These are phyloP conservation scores for Raphanus hybrid DNA, from an alignment of 441 rosid genomes.

Conservation along the genomic window DNA sequence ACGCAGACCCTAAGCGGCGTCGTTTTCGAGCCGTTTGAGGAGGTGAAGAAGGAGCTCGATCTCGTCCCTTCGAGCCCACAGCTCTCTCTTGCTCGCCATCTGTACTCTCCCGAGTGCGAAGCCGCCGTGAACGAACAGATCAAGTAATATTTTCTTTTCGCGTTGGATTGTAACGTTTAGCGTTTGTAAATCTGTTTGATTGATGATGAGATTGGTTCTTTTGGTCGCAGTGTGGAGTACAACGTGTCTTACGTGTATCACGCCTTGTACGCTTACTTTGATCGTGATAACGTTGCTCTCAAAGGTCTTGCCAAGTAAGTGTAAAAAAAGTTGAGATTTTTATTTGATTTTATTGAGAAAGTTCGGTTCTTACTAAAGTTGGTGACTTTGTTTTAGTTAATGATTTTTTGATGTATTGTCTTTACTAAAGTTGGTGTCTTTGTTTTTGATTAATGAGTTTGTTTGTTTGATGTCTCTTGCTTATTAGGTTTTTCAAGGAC, in stretches of 20 bases:
- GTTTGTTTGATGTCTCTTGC: neutral
- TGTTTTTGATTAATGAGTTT: neutral
- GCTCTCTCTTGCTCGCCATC: slow-evolving; percentile 53
- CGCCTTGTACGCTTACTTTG: slow-evolving; percentile 61
- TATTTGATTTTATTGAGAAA: neutral
- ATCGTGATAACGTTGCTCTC: slow-evolving; percentile 59
- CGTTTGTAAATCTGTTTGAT: neutral
- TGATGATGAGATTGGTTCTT: slow-evolving; percentile 13
- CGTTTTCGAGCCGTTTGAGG: slow-evolving; percentile 53
- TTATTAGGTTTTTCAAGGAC: slow-evolving; percentile 53
- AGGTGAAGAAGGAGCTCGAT: slow-evolving; percentile 58
- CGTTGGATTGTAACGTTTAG: neutral
- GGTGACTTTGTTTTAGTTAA: neutral
- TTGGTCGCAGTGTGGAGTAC: slow-evolving; percentile 50
- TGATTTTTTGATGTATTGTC: neutral
- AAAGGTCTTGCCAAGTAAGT: slow-evolving; percentile 60
- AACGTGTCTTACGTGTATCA: slow-evolving; percentile 61
- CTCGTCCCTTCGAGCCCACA: slow-evolving; percentile 50
- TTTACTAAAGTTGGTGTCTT: neutral
- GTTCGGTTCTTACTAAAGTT: neutral
- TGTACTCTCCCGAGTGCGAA: slow-evolving; percentile 51
- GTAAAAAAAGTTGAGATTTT: neutral
- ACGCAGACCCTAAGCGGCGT: slow-evolving; percentile 39
- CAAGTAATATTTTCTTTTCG: slow-evolving; percentile 43
- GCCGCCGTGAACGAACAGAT: slow-evolving; percentile 63